Conservation (phyloP, 108 stramenopile genomes). For the Pseudonitzschia multiseries region DNA sequence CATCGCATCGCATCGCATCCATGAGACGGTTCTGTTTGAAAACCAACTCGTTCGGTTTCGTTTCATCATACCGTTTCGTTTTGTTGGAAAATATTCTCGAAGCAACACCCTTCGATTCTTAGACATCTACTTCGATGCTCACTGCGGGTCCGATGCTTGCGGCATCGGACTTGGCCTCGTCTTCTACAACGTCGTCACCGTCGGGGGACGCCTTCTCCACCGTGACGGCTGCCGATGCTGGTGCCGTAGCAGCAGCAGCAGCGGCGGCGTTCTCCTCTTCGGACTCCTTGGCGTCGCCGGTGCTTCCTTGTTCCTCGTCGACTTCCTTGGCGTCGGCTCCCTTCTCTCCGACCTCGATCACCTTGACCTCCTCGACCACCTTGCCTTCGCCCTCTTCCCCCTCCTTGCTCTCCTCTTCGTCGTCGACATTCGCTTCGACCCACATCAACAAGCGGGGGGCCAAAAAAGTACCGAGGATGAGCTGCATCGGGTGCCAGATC, state of each 20-base stretch:
- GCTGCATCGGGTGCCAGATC: conserved; percentile 79
- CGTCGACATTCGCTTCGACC: conserved; percentile 21
- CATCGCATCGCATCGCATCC: no score
- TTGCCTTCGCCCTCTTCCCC: not conserved
- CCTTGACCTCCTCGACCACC: not conserved
- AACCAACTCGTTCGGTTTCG: no score
- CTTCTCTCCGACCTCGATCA: not conserved
- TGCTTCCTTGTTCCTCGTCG: no score
- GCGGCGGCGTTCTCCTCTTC: no score
- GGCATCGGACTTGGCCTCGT: not conserved
- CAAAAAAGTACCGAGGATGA: conserved; percentile 56
- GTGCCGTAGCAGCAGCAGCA: no score
- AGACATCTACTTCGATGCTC: not conserved
- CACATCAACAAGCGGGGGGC: conserved; percentile 35
- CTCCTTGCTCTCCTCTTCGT: not conserved
- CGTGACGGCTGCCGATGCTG: no score
- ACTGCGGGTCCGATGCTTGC: not conserved
- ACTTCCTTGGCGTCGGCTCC: no score
- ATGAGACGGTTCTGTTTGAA: no score
- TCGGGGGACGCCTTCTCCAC: not conserved
- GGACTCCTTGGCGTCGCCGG: no score
- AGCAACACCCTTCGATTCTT: not conserved
- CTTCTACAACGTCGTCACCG: not conserved
- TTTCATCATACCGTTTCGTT: no score
- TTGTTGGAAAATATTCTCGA: no score